These are phyloP conservation scores for Pseudozyma sp. DNA, from an alignment of 1,284 basidiomycete genomes.

Conservation along the genomic window DNA sequence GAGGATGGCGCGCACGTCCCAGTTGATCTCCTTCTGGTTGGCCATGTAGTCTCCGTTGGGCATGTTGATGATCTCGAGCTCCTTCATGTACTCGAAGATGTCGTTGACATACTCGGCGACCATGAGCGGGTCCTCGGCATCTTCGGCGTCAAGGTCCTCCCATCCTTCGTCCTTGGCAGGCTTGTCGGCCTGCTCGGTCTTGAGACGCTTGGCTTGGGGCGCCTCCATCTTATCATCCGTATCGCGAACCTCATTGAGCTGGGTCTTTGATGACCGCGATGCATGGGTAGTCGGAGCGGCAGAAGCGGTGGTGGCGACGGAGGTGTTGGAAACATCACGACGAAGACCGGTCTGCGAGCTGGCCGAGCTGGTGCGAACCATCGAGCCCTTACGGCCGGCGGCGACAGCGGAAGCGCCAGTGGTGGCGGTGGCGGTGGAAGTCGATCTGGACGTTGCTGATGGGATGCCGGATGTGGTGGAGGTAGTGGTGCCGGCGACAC, in stretches of 20 bases:
- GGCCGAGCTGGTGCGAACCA: conserved; percentile 40
- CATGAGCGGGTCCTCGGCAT: conserved; percentile 94
- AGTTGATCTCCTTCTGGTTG: conserved; percentile 65
- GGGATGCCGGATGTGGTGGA: conserved; percentile 32
- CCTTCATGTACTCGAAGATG: conserved; percentile 91
- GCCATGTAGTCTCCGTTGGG: conserved; percentile 66
- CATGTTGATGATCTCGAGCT: conserved; percentile 73
- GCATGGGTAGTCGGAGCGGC: background rate
- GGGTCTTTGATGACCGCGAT: conserved; percentile 32
- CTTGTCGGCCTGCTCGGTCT: conserved; percentile 43
- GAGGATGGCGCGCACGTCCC: conserved; percentile 79
- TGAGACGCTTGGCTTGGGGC: conserved; percentile 49
- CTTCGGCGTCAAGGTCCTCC: conserved; percentile 92
- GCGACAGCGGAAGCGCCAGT: conserved; percentile 9
- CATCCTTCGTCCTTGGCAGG: conserved; percentile 72
- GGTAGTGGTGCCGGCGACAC: conserved; percentile 33
- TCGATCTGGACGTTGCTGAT: conserved; percentile 30
- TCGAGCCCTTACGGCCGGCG: conserved; percentile 40
- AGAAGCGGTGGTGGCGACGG: conserved; percentile 8
- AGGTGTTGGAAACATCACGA: conserved; percentile 21
- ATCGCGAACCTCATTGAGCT: conserved; percentile 42
- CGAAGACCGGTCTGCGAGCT: conserved; percentile 43
- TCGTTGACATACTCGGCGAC: conserved; percentile 95
- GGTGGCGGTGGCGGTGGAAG: conserved; percentile 13
- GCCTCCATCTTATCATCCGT: conserved; percentile 50